Base-by-base conservation (phyloP, 768 basidiomycete species). In the Mycena albidolilacea region DNA sequence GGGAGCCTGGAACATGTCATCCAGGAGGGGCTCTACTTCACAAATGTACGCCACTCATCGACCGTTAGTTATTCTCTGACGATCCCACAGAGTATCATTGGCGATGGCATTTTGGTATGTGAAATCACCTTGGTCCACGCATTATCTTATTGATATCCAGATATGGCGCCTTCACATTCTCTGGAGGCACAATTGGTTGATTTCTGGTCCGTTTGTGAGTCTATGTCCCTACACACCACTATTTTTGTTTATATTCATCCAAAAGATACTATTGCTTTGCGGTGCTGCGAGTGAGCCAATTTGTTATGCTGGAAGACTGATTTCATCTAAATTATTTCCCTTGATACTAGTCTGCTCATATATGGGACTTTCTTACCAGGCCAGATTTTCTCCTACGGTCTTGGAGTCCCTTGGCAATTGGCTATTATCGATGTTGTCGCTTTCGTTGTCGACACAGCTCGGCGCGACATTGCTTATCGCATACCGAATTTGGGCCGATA, bases 121-220 rank as follows among this genome's bases (percentile, higher is more conserved):
- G 11, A 35, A 57, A 35, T 57, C 55, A 35, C 30, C 46, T 57
- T 30, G 23, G 2, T 5, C 55, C 23, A 15, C 19, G 55, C 55
- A 15, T 30, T 57, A 57, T 15, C 55, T 57, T 30, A 57, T 37
- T 57, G 7, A 30, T 30, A 57, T 57, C 11, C 23, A 57, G 55
- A 57, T 57, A 10, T 57, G 55, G 55, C 55, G 55, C 14, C 55
- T 57, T 15, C 30, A 57, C 30, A 57, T 57, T 37, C 23, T 57
- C 5, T 57, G 30, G 30, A 57, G 30, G 14, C 23, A 14, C 30
- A 57, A 57, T 37, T 57, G 55, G 55, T 57, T 30, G 15, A 35
- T 57, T 30, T 57, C 23, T 35, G 55, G 23, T 30, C 55, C 55
- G 23, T 57, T 57, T 57, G 55, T 57, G 30, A 57, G 55, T 57